Evolutionary conservation across 768 basidiomycete species (phyloP).

Genomic region (Pleurotus djamor): DNA sequence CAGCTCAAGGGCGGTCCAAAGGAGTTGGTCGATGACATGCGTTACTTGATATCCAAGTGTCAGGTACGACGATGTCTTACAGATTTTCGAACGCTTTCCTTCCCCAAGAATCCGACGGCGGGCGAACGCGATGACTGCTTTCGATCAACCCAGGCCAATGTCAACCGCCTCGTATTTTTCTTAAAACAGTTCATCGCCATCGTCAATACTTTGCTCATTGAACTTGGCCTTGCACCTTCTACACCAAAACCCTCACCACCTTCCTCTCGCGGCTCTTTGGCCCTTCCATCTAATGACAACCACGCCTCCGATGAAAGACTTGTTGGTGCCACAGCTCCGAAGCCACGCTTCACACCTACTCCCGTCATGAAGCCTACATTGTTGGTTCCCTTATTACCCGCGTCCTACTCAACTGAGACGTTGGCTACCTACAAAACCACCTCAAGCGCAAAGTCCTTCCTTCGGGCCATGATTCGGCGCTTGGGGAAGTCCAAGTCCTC

Average conservation of each 20-base stretch:
- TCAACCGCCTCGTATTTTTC: not conserved
- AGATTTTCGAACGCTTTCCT: not conserved
- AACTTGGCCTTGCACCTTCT: not conserved
- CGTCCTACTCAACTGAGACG: not conserved
- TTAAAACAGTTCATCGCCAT: not conserved
- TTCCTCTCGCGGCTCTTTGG: not conserved
- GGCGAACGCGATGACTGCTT: not conserved
- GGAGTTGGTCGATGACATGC: not conserved
- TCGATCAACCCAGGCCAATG: not conserved
- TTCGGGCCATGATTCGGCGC: not conserved
- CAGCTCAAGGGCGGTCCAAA: not conserved
- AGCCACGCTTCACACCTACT: not conserved
- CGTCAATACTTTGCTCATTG: not conserved
- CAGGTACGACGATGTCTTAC: not conserved
- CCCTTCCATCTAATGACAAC: not conserved
- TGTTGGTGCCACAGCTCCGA: not conserved
- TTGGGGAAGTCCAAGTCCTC: not conserved
- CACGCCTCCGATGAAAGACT: not conserved
- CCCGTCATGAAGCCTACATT: not conserved
- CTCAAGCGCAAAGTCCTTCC: not conserved
- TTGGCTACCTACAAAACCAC: not conserved
- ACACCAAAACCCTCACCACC: not conserved
- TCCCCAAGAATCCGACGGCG: not conserved
- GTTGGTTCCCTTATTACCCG: not conserved
- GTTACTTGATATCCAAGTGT: not conserved